Conservation (phyloP, 1,284 basidiomycete species). For the Tremellales sp. region DNA sequence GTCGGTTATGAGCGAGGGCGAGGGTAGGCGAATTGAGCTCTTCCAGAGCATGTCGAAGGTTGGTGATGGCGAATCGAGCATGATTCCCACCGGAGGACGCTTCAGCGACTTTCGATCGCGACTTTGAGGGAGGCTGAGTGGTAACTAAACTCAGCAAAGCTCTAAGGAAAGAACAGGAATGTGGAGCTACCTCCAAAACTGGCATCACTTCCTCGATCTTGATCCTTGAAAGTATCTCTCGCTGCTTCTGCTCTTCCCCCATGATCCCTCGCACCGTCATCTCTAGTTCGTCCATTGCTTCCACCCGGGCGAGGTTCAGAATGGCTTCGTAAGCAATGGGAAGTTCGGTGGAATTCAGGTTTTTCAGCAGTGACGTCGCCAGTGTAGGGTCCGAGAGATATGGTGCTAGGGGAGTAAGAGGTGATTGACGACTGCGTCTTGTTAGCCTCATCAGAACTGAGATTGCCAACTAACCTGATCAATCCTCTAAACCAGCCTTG, state of each 20-base stretch:
- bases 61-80: constrained; percentile 57
- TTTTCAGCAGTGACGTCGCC: constrained; percentile 20
- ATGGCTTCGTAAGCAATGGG: constrained; percentile 31
- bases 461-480: constrained; percentile 27
- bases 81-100: too few relatives aligned
- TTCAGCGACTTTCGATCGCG: too few relatives aligned
- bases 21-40: constrained; percentile 62
- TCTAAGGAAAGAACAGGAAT: too few relatives aligned
- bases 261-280: constrained; percentile 21
- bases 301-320: constrained; percentile 15
- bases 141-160: too few relatives aligned
- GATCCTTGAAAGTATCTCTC: constrained; percentile 25
- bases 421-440: too few relatives aligned
- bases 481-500: constrained; percentile 42
- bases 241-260: constrained; percentile 12
- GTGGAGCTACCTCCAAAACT: constrained; percentile 33
- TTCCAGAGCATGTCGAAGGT: constrained; percentile 61
- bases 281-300: constrained; percentile 16
- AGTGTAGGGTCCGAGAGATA: constrained; percentile 14
- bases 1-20: constrained; percentile 63
- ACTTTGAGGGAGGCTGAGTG: too few relatives aligned
- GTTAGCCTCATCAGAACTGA: too few relatives aligned
- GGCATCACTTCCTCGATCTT: constrained; percentile 36
- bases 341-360: constrained; percentile 25
- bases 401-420: constrained; percentile 36